Conservation (phyloP, 345 rosid genomes). For the Passiflora organensis region DNA sequence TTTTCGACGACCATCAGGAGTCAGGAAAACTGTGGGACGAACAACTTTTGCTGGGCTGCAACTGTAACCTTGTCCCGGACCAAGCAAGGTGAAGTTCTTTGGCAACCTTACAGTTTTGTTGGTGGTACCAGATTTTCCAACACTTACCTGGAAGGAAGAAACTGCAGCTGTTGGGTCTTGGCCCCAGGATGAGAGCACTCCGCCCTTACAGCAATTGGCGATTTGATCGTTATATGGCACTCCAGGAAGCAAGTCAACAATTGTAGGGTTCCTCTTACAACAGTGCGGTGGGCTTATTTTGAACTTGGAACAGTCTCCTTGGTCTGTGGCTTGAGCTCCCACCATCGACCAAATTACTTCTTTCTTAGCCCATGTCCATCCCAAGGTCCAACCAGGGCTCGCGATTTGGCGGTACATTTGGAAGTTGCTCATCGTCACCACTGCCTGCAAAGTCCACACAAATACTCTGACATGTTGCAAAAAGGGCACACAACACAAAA, state of each 20-base stretch:
- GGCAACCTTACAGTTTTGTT: slow-evolving; percentile 65
- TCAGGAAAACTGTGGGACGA: slow-evolving; percentile 44
- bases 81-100: slow-evolving; percentile 51
- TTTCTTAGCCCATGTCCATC: slow-evolving; percentile 77
- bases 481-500: no score
- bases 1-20: slow-evolving; percentile 48
- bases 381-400: slow-evolving; percentile 62
- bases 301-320: slow-evolving; percentile 78
- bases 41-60: slow-evolving; percentile 60
- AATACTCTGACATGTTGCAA: no score
- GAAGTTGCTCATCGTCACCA: slow-evolving; percentile 52
- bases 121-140: slow-evolving; percentile 60
- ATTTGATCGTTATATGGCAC: slow-evolving; percentile 61
- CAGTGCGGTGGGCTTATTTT: slow-evolving; percentile 60
- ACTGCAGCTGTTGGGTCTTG: slow-evolving; percentile 55
- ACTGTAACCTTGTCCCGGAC: slow-evolving; percentile 64
- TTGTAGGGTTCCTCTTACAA: slow-evolving; percentile 41
- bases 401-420: slow-evolving; percentile 52
- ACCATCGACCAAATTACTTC: slow-evolving; percentile 71
- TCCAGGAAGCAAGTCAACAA: slow-evolving; percentile 66
- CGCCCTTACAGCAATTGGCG: slow-evolving; percentile 63
- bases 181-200: slow-evolving; percentile 57
- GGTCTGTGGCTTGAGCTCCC: slow-evolving; percentile 70
- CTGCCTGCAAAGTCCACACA: slow-evolving; percentile 36
- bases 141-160: slow-evolving; percentile 58